Evolutionary conservation across 495 filamentous ascomycete genomes (phyloP).

Genomic region (Aspergillus homomorphus): DNA sequence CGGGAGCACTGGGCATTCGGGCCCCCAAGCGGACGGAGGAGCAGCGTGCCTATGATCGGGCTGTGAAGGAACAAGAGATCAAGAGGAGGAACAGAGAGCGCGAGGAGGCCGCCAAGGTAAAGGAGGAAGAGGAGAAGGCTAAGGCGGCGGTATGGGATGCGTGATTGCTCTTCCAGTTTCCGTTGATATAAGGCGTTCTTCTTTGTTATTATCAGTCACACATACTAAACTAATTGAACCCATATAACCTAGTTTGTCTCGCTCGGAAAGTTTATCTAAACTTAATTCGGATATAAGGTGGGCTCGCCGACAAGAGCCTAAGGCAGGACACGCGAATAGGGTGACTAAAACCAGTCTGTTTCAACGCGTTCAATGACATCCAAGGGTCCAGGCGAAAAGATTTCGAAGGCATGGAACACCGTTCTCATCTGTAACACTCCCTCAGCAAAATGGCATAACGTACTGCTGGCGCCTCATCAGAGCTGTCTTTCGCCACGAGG

Average conservation of each 20-base stretch:
- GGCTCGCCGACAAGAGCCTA: too few species aligned
- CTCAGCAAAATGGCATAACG: too few species aligned
- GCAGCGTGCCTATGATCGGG: conserved; percentile 80
- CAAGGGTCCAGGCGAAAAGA: too few species aligned
- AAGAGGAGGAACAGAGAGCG: conserved; percentile 71
- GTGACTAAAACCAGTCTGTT: too few species aligned
- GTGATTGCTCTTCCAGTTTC: conserved; percentile 36
- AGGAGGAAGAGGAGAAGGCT: conserved; percentile 65
- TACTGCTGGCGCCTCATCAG: too few species aligned
- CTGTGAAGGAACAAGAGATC: conserved; percentile 80
- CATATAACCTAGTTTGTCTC: background rate
- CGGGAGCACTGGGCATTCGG: conserved; percentile 78
- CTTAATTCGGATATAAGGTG: too few species aligned
- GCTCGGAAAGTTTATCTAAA: too few species aligned
- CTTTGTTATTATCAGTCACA: background rate
- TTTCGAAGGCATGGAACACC: too few species aligned
- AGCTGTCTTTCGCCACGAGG: too few species aligned
- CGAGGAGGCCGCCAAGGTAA: conserved; percentile 58
- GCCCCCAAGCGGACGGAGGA: conserved; percentile 82
- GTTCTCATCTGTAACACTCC: too few species aligned
- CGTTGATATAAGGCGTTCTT: background rate
- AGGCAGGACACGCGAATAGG: too few species aligned
- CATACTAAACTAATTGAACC: background rate
- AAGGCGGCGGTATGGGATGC: conserved; percentile 82
- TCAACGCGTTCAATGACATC: too few species aligned